These are phyloP conservation scores for Chlamydomonas incerta DNA, from an alignment of 139 green algal species.

Conservation along the genomic window DNA sequence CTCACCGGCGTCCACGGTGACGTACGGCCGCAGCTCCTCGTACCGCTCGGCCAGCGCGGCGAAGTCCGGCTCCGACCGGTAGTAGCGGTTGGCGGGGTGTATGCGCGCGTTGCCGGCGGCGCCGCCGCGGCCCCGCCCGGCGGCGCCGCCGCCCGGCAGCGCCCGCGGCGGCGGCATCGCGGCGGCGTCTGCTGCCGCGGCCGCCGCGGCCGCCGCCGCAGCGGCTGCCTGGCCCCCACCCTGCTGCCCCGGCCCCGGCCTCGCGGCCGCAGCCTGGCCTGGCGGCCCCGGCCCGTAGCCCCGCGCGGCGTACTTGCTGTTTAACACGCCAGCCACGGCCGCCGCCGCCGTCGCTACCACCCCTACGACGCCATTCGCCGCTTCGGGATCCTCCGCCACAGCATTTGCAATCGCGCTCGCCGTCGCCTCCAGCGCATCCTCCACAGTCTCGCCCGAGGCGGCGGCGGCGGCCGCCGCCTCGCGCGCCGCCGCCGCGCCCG, in stretches of 20 bases:
- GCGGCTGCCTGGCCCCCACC: no score
- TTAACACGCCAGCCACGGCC: no score
- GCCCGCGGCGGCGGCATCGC: background rate
- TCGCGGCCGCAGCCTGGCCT: slow-evolving; percentile 7
- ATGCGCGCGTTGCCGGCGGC: slow-evolving; percentile 59
- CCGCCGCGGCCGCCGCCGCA: background rate
- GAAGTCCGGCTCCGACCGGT: slow-evolving; percentile 83
- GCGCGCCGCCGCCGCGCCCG: no score
- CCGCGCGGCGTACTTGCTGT: no score
- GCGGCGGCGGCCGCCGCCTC: no score
- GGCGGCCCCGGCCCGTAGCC: background rate
- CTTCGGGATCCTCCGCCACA: no score
- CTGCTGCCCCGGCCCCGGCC: slow-evolving; percentile 14
- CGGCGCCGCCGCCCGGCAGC: background rate
- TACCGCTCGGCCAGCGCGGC: slow-evolving; percentile 65
- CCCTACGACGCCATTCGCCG: no score
- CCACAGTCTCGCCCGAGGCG: no score
- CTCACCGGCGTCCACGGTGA: slow-evolving; percentile 37
- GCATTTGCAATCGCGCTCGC: no score
- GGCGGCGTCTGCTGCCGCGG: background rate
- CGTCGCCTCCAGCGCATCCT: no score
- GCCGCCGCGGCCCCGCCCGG: background rate
- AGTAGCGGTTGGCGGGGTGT: slow-evolving; percentile 76
- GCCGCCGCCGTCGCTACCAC: no score
- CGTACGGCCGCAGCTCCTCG: slow-evolving; percentile 62